These are phyloP conservation scores for Kregervanrija delftensis DNA, from an alignment of 805 yeast genomes.

Conservation along the genomic window DNA sequence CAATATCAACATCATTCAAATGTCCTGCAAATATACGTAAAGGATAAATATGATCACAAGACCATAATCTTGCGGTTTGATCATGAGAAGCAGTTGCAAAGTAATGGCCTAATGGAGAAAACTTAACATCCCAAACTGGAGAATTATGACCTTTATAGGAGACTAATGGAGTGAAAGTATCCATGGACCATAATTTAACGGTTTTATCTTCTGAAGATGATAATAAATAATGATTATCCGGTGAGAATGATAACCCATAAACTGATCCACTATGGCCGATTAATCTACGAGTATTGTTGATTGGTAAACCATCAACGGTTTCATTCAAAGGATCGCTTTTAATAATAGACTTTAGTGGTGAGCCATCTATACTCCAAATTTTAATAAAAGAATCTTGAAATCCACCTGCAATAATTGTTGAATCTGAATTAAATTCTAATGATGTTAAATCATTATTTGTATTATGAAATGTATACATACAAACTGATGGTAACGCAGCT, in stretches of 20 bases:
- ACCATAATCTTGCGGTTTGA: constrained; percentile 96
- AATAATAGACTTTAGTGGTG: constrained; percentile 60
- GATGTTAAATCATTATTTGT: constrained; percentile 86
- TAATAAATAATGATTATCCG: constrained; percentile 75
- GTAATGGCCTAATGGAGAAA: constrained; percentile 93
- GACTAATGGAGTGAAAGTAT: constrained; percentile 81
- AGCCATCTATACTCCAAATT: constrained; percentile 90
- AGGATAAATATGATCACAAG: constrained; percentile 96
- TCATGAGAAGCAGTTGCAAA: constrained; percentile 98
- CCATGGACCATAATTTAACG: constrained; percentile 89
- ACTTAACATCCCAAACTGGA: constrained; percentile 96
- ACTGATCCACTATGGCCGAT: constrained; percentile 95
- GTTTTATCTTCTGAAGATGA: constrained; percentile 90
- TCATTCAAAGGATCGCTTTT: constrained; percentile 46
- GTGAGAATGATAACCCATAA: constrained; percentile 83
- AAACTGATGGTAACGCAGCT: constrained; percentile 85
- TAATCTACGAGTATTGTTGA: constrained; percentile 39
- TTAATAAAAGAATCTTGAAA: constrained; percentile 88
- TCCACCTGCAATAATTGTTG: constrained; percentile 86
- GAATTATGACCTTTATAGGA: constrained; percentile 95
- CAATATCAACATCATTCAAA: constrained; percentile 91
- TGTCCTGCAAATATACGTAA: constrained; percentile 96
- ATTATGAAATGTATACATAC: constrained; percentile 97
- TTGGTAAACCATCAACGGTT: constrained; percentile 23
- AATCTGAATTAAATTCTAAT: constrained; percentile 79